Base-by-base conservation (phyloP, 2,329 filamentous ascomycete genomes). In the Myriosclerotinia duriaeana region DNA sequence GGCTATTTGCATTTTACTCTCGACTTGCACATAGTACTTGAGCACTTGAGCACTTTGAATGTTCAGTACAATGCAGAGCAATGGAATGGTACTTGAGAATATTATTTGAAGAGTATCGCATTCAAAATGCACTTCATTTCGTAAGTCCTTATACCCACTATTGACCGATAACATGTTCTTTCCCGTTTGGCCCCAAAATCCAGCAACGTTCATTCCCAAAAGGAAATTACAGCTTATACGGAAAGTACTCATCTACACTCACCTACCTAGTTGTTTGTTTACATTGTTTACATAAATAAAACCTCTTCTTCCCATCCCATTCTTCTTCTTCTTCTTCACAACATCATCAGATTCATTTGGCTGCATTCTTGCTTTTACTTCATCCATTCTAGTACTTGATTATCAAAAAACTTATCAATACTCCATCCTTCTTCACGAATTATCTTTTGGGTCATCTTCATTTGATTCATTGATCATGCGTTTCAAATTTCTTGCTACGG, bases 401-500 rank as follows among this genome's bases (percentile, higher is more conserved):
- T 30, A 58, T 30, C 5, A 30, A 17, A 17, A 44, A 7, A 1
- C 42, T 44, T 44, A 17, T 44, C 14, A 44, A 17, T 4, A 8
- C 20, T 38, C 3, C 0, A 26, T 48, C 22, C 30, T 38, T 50
- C 30, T 38, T 26, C 15, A 17, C 14, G 20, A 8, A 38, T 38
- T 17, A 0, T 17, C 8, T 11, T 38, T 60, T 6, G 8, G 22
- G 22, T 0, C 8, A 9, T 26, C 44, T 20, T 38, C 11, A 8
- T 26, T 46, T 22, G 17, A 44, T 20, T 11, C 20, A 67, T 11
- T 38, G 30, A 34, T 6, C 30, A 76, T 76, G 74, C 61, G 69
- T 67, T 70, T 73, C 67, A 71, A 69, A 53, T 36, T 65, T 66
- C 66, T 75, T 61, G 61, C 67, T 12, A 65, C 63, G 6, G 66